phyloP scores from a whole-genome alignment of 495 filamentous ascomycete genomes.

The Rostrohypoxylon terebratum region DNA sequence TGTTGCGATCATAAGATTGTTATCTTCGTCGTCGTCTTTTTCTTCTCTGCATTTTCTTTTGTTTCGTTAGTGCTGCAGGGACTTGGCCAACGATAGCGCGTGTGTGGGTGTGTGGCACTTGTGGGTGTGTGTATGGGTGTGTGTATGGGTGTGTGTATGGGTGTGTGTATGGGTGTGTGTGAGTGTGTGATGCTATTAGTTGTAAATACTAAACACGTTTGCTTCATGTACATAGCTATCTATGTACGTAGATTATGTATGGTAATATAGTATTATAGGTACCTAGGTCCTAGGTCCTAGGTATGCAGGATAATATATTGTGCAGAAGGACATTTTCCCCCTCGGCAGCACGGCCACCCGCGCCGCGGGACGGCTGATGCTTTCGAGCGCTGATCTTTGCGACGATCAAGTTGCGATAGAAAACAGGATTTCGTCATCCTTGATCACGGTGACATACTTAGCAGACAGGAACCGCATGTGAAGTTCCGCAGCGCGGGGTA shows the following conservation, averaged over 20 bases:
- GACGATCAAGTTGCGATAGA: constrained; percentile 11
- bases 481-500: constrained; percentile 24
- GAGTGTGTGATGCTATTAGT: no score
- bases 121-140: no score
- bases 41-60: neutral
- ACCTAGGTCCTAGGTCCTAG: neutral
- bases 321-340: neutral
- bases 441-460: constrained; percentile 32
- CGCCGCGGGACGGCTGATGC: constrained; percentile 12
- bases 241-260: no score
- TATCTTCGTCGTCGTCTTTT: neutral
- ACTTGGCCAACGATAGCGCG: neutral
- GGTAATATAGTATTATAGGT: no score
- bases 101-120: no score
- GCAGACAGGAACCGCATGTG: constrained; percentile 16
- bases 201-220: neutral
- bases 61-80: constrained; percentile 15
- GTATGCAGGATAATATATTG: constrained; percentile 1
- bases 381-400: constrained; percentile 24
- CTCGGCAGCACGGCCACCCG: neutral
- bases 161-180: no score
- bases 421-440: constrained; percentile 45
- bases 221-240: neutral
- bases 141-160: no score
- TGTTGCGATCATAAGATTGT: neutral